Conservation (phyloP, 768 basidiomycete genomes). For the Suillus paluster region DNA sequence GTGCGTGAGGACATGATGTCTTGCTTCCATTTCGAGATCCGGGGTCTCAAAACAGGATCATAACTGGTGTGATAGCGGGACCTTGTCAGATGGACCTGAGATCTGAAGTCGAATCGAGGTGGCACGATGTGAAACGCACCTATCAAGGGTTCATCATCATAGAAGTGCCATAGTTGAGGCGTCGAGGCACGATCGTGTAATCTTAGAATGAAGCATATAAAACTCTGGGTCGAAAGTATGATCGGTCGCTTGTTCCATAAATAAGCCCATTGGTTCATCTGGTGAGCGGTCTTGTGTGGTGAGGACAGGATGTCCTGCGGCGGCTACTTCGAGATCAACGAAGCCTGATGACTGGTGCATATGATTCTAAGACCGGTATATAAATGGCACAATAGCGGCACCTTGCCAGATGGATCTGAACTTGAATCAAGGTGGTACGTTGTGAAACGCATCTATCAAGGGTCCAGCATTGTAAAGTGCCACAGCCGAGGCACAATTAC, state of each 20-base stretch:
- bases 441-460: slow-evolving; percentile 48
- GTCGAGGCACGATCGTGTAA: slow-evolving; percentile 42
- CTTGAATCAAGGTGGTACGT: not conserved
- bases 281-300: slow-evolving; percentile 16
- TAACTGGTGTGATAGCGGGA: slow-evolving; percentile 65
- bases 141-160: slow-evolving; percentile 36
- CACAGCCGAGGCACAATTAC: slow-evolving; percentile 71
- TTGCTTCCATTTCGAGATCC: slow-evolving; percentile 52
- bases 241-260: slow-evolving; percentile 64
- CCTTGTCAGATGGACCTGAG: slow-evolving; percentile 21
- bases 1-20: slow-evolving; percentile 34
- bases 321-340: slow-evolving; percentile 52
- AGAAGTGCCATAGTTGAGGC: slow-evolving; percentile 57
- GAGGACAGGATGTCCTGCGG: slow-evolving; percentile 32
- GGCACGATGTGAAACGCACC: not conserved
- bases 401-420: slow-evolving; percentile 19
- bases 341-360: slow-evolving; percentile 68
- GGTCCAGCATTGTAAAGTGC: slow-evolving; percentile 68
- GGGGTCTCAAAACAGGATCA: slow-evolving; percentile 20
- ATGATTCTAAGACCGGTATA: no score
- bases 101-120: slow-evolving; percentile 6
- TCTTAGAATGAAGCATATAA: slow-evolving; percentile 73
- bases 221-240: slow-evolving; percentile 59
- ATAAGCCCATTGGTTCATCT: slow-evolving; percentile 38
- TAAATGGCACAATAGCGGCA: slow-evolving; percentile 65